Conservation (phyloP, 768 basidiomycete species). For the Rhizopogon roseolus region DNA sequence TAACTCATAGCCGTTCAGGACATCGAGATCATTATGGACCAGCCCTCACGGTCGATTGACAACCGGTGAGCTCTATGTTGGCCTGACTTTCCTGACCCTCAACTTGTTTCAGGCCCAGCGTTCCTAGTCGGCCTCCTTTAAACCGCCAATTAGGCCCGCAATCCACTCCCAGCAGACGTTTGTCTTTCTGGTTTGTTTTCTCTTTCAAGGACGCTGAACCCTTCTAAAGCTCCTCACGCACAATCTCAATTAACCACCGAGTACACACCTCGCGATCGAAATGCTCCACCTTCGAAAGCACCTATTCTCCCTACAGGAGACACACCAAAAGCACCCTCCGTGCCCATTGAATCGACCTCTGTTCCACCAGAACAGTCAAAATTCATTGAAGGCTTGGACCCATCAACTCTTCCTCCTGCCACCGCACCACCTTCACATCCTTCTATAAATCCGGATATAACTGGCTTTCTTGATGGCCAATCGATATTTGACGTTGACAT, state of each 20-base stretch:
- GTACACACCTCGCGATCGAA: conserved; percentile 71
- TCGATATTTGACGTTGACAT: conserved; percentile 86
- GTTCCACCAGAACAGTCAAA: conserved; percentile 11
- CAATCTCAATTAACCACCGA: conserved; percentile 69
- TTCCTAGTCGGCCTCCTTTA: conserved; percentile 25
- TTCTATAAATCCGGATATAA: conserved; percentile 58
- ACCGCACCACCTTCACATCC: conserved; percentile 79
- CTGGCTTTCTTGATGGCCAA: conserved; percentile 67
- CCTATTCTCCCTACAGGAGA: conserved; percentile 19
- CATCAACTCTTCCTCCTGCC: conserved; percentile 58
- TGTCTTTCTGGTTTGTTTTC: neutral
- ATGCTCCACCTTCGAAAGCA: conserved; percentile 29
- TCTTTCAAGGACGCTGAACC: conserved; percentile 4
- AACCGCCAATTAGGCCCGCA: conserved; percentile 25
- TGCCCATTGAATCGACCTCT: conserved; percentile 4
- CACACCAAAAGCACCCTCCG: conserved; percentile 10
- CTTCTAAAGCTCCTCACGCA: conserved; percentile 31
- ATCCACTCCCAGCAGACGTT: conserved; percentile 23
- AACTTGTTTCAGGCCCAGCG: conserved; percentile 27
- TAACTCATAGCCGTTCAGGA: conserved; percentile 41
- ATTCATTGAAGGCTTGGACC: conserved; percentile 53
- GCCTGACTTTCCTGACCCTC: neutral
- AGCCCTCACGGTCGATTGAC: conserved; percentile 65
- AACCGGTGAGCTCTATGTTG: conserved; percentile 47
- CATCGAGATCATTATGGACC: conserved; percentile 90